Evolutionary conservation across 1,284 basidiomycete species (phyloP).

Genomic region (Meira nashicola): DNA sequence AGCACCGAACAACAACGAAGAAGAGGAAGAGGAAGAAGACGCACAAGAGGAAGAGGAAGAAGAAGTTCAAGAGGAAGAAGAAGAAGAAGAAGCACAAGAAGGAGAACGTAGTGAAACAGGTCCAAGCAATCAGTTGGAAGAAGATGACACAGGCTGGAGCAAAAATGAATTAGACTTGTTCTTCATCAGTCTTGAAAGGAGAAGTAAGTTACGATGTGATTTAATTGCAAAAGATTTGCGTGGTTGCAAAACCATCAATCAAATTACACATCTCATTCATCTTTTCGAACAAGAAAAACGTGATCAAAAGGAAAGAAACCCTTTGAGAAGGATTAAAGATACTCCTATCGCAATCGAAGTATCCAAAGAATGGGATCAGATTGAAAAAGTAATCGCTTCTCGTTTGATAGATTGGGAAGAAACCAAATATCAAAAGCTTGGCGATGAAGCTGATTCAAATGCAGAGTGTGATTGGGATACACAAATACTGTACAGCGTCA

Average conservation of each 20-base stretch:
- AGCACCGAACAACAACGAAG: not conserved
- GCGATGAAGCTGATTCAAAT: not conserved
- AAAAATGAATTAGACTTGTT: not conserved
- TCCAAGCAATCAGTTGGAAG: not conserved
- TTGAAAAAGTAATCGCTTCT: not conserved
- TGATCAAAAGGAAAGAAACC: not conserved
- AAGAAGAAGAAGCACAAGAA: not conserved
- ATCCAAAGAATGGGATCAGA: not conserved
- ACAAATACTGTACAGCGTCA: not conserved
- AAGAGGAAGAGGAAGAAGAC: not conserved
- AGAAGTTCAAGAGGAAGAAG: not conserved
- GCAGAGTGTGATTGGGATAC: not conserved
- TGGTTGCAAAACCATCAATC: not conserved
- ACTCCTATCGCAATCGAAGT: not conserved
- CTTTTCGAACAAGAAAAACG: not conserved
- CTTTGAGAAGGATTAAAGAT: not conserved
- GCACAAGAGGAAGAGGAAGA: slow-evolving; percentile 1
- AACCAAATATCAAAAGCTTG: not conserved
- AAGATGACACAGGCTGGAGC: not conserved
- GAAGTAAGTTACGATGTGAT: not conserved
- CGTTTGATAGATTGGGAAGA: slow-evolving; percentile 1
- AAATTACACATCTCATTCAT: not conserved
- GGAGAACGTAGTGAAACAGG: not conserved
- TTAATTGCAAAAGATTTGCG: slow-evolving; percentile 2
- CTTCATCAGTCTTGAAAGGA: slow-evolving; percentile 1